Evolutionary conservation across 2,329 filamentous ascomycete genomes (phyloP).

Genomic region (Diaporthe sp.): DNA sequence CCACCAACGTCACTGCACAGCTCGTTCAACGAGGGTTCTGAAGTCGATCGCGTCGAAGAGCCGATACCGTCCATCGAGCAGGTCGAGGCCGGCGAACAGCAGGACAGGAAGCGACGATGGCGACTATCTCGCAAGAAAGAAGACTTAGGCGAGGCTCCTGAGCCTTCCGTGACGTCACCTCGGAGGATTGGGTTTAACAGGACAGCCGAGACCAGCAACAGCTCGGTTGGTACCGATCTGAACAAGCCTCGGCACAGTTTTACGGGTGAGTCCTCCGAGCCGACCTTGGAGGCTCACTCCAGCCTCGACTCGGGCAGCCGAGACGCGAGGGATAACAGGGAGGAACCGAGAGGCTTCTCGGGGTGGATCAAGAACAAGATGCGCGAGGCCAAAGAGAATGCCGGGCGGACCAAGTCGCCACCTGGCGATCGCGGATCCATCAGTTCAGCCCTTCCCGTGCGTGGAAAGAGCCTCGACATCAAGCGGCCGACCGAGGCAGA

Average conservation of each 20-base stretch:
- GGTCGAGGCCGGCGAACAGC: conserved; percentile 56
- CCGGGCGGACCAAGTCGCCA: conserved; percentile 70
- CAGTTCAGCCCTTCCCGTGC: conserved; percentile 52
- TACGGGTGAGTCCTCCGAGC: conserved; percentile 66
- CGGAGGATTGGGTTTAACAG: conserved; percentile 69
- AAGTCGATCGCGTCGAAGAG: conserved; percentile 81
- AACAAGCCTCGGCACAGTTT: conserved; percentile 64
- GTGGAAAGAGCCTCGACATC: conserved; percentile 65
- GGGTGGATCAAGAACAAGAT: conserved; percentile 74
- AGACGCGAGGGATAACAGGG: conserved; percentile 56
- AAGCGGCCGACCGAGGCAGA: conserved; percentile 58
- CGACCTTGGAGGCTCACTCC: conserved; percentile 57
- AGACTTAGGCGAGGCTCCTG: conserved; percentile 62
- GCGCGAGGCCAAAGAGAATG: conserved; percentile 70
- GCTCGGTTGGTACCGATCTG: conserved; percentile 76
- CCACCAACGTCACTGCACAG: conserved; percentile 84
- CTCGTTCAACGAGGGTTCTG: conserved; percentile 84
- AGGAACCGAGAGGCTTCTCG: conserved; percentile 66
- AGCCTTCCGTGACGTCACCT: conserved; percentile 59
- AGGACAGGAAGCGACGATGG: conserved; percentile 78
- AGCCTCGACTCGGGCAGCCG: conserved; percentile 51
- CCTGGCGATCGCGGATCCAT: conserved; percentile 54
- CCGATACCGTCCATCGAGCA: conserved; percentile 45
- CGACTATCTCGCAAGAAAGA: conserved; percentile 80
- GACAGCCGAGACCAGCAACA: conserved; percentile 75